Conservation (phyloP, 192 early-diverging fungal species). For the Rhizoclosmatium globosum region DNA sequence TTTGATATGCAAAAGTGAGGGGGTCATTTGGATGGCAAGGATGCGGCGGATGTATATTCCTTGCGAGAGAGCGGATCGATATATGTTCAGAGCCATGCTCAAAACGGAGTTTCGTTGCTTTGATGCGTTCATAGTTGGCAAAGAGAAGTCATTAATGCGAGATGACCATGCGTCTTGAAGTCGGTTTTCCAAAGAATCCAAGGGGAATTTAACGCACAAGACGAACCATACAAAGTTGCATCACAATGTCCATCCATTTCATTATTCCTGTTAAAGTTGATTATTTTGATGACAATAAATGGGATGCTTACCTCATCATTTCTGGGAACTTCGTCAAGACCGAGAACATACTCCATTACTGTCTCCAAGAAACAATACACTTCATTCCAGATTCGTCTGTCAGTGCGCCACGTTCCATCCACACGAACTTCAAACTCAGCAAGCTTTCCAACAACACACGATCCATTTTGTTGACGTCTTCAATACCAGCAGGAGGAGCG, state of each 20-base stretch:
- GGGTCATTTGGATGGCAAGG: conserved; percentile 39
- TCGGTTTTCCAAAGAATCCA: conserved; percentile 11
- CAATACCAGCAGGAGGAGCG: neutral
- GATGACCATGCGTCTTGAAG: conserved; percentile 41
- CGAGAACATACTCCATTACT: neutral
- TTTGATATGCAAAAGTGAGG: conserved; percentile 31
- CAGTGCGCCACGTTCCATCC: neutral
- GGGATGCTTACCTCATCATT: neutral
- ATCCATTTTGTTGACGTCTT: neutral
- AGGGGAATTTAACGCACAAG: conserved; percentile 34
- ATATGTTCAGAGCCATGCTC: neutral
- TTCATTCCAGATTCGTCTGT: neutral
- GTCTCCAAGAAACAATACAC: neutral
- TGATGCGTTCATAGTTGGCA: conserved; percentile 26
- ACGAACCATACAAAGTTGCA: conserved; percentile 36
- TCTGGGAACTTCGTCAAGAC: neutral
- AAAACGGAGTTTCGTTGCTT: conserved; percentile 10
- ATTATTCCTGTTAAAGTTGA: conserved; percentile 30
- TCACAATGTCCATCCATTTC: conserved; percentile 30
- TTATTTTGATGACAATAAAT: neutral
- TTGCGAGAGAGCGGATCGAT: conserved; percentile 28
- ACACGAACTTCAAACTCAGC: neutral
- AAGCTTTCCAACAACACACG: neutral
- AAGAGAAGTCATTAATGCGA: conserved; percentile 14
- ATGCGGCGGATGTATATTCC: conserved; percentile 35